These are phyloP conservation scores for Trebouxia sp. DNA, from an alignment of 139 green algal genomes.

Conservation along the genomic window DNA sequence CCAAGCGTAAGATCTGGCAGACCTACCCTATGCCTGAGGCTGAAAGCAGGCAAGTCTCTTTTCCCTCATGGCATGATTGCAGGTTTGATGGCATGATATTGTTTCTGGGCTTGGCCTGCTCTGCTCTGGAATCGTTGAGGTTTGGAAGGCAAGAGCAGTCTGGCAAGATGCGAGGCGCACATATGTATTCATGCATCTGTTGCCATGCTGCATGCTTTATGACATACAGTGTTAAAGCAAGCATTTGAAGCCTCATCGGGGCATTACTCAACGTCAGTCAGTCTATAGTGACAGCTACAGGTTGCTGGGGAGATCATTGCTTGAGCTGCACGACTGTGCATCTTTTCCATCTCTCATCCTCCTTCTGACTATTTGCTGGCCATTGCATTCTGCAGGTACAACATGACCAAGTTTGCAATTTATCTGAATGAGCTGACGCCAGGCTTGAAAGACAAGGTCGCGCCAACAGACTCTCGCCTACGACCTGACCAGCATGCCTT, in stretches of 20 bases:
- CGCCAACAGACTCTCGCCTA: conserved; percentile 80
- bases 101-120: too few relatives aligned
- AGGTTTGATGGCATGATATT: too few relatives aligned
- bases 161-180: too few relatives aligned
- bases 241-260: neutral
- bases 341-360: neutral
- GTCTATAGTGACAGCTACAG: too few relatives aligned
- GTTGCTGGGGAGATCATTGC: too few relatives aligned
- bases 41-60: neutral
- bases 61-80: neutral
- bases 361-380: neutral
- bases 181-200: too few relatives aligned
- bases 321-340: too few relatives aligned
- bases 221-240: too few relatives aligned
- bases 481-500: conserved; percentile 73
- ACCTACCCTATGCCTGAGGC: conserved; percentile 41
- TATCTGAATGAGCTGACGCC: conserved; percentile 84
- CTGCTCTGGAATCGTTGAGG: too few relatives aligned
- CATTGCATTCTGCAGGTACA: conserved; percentile 52
- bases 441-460: conserved; percentile 52
- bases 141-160: too few relatives aligned
- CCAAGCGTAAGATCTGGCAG: conserved; percentile 54
- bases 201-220: too few relatives aligned
- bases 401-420: conserved; percentile 77
- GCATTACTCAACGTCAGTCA: too few relatives aligned